These are phyloP conservation scores for Agroathelia rolfsii DNA, from an alignment of 1,284 basidiomycete species.

Conservation along the genomic window DNA sequence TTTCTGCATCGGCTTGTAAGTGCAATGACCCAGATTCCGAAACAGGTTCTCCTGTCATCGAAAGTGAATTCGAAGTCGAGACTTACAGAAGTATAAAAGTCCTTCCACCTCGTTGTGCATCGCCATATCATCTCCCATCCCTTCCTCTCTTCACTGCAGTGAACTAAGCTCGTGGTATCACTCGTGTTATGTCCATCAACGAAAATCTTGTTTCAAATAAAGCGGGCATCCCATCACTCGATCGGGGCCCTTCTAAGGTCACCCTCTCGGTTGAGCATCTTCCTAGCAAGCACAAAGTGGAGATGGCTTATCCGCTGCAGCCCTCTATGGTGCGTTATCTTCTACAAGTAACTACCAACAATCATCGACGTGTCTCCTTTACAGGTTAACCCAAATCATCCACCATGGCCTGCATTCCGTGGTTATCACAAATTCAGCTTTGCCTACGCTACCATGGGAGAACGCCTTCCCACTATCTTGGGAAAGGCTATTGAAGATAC, in stretches of 20 bases:
- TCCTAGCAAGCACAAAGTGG: constrained; percentile 60
- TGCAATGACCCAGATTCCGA: too few species aligned
- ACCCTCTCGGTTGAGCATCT: constrained; percentile 63
- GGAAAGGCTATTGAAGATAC: constrained; percentile 95
- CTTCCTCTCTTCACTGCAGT: too few species aligned
- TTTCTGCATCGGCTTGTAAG: too few species aligned
- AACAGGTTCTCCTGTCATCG: too few species aligned
- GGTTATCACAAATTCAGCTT: constrained; percentile 96
- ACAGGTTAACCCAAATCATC: constrained; percentile 85
- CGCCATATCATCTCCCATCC: too few species aligned
- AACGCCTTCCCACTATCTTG: constrained; percentile 88
- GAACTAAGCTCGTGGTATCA: too few species aligned
- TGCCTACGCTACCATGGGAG: constrained; percentile 90
- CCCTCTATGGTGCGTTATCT: constrained; percentile 49
- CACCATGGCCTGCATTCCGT: constrained; percentile 92
- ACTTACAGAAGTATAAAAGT: too few species aligned
- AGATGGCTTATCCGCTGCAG: constrained; percentile 59
- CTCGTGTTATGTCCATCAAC: too few species aligned
- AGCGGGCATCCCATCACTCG: too few species aligned
- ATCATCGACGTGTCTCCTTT: constrained; percentile 6
- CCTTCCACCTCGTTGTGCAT: too few species aligned
- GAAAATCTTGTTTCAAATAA: too few species aligned
- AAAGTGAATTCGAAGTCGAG: too few species aligned
- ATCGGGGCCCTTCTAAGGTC: constrained; percentile 52
- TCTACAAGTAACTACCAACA: constrained; percentile 2